Evolutionary conservation across 2,329 filamentous ascomycete genomes (phyloP).

Genomic region (Aspergillus caelatus): DNA sequence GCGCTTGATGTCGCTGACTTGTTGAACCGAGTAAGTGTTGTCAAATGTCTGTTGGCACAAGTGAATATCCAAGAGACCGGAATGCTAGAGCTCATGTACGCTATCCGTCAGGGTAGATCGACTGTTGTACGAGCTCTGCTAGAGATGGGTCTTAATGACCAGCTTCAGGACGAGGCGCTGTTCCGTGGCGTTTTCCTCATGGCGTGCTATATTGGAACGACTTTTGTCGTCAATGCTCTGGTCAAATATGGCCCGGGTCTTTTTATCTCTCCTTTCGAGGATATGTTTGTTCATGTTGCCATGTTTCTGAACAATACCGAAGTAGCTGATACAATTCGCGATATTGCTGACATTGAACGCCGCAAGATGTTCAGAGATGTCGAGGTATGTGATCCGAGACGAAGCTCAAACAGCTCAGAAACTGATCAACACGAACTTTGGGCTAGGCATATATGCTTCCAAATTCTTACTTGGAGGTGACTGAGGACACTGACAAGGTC

Average conservation of each 20-base stretch:
- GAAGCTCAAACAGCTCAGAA: too few species aligned
- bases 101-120: conserved; percentile 8
- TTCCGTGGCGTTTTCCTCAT: conserved; percentile 12
- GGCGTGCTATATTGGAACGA: conserved; percentile 12
- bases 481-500: neutral
- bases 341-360: conserved; percentile 23
- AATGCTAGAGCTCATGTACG: conserved; percentile 11
- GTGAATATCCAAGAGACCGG: conserved; percentile 10
- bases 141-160: conserved; percentile 18
- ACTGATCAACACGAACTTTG: neutral
- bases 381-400: neutral
- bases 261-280: conserved; percentile 25
- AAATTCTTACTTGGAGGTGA: neutral
- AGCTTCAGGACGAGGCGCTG: conserved; percentile 5
- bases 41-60: conserved; percentile 13
- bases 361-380: neutral
- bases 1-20: conserved; percentile 18
- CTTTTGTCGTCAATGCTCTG: conserved; percentile 9
- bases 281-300: conserved; percentile 23
- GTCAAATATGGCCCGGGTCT: conserved; percentile 34
- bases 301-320: conserved; percentile 29
- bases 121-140: conserved; percentile 16
- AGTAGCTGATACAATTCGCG: conserved; percentile 37
- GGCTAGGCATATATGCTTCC: neutral
- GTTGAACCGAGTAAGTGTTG: conserved; percentile 8